These are phyloP conservation scores for Macrophomina pseudophaseolina DNA, from an alignment of 2,329 filamentous ascomycete species.

Conservation along the genomic window DNA sequence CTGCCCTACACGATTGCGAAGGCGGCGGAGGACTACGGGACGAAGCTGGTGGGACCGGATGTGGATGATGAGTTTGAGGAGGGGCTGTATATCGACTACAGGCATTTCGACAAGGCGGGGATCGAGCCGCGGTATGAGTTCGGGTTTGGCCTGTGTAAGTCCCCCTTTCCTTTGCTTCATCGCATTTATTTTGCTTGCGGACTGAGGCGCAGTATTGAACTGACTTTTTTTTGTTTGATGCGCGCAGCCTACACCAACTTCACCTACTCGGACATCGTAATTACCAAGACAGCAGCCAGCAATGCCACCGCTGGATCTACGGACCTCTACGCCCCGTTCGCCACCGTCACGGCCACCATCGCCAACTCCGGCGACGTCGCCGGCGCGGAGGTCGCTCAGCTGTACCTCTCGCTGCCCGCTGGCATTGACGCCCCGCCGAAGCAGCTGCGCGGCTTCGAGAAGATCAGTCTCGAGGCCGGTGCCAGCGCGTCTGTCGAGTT, in stretches of 20 bases:
- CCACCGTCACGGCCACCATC: conserved; percentile 42
- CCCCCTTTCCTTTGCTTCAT: neutral
- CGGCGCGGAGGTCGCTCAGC: conserved; percentile 46
- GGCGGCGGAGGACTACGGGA: conserved; percentile 41
- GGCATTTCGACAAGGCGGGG: conserved; percentile 48
- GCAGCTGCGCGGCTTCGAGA: conserved; percentile 45
- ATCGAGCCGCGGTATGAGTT: conserved; percentile 51
- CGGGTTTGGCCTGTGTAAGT: conserved; percentile 49
- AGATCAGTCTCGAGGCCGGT: conserved; percentile 40
- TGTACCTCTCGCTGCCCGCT: conserved; percentile 44
- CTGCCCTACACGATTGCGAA: conserved; percentile 58
- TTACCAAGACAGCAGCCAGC: conserved; percentile 33
- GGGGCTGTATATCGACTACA: conserved; percentile 53
- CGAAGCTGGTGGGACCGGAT: conserved; percentile 31
- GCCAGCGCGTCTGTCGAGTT: conserved; percentile 40
- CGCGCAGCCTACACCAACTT: conserved; percentile 48
- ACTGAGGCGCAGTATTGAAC: neutral
- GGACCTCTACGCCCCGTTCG: conserved; percentile 43
- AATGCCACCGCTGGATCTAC: neutral
- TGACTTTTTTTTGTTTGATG: neutral
- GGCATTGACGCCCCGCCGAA: conserved; percentile 37
- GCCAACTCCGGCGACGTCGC: conserved; percentile 42
- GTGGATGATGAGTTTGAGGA: conserved; percentile 43
- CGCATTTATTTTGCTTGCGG: neutral
- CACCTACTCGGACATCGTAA: conserved; percentile 42